Percentiles rank a stretch among this genome's conserved stretches.
These are phyloP conservation scores for Chlamydomonas sp. DNA, from an alignment of 139 green algal species.

Conservation along the genomic window DNA sequence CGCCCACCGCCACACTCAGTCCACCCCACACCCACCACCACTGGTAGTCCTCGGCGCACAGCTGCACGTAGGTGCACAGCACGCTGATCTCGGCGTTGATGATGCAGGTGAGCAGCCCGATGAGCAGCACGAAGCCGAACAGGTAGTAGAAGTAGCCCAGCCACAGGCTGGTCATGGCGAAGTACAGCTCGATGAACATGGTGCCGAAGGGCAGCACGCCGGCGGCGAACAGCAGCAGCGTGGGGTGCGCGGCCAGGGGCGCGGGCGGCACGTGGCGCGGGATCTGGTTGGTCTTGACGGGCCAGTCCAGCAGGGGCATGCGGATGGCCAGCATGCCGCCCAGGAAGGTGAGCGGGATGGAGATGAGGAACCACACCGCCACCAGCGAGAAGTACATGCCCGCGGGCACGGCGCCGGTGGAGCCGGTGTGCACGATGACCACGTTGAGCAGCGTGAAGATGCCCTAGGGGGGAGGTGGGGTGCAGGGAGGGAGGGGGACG, in stretches of 20 bases:
- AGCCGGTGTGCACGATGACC: constrained; percentile 80
- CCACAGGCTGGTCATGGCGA: constrained; percentile 93
- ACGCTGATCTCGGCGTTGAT: constrained; percentile 89
- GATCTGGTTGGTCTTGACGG: constrained; percentile 96
- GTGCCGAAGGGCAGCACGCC: constrained; percentile 96
- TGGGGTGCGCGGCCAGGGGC: constrained; percentile 80
- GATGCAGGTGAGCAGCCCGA: constrained; percentile 84
- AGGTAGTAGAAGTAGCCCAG: constrained; percentile 97
- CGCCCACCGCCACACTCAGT: no score
- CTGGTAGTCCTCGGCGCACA: constrained; percentile 93
- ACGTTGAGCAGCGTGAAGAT: constrained; percentile 89
- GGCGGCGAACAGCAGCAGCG: constrained; percentile 84
- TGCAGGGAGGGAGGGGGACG: no score
- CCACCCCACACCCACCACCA: constrained; percentile 82
- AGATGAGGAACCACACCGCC: constrained; percentile 90
- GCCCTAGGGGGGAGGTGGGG: neutral
- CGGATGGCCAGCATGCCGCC: constrained; percentile 66
- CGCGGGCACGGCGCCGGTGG: constrained; percentile 85
- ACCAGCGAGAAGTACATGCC: constrained; percentile 91
- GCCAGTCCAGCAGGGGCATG: constrained; percentile 73
- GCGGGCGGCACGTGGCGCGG: constrained; percentile 91
- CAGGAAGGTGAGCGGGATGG: constrained; percentile 82
- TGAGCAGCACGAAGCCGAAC: constrained; percentile 92
- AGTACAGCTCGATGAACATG: constrained; percentile 98
- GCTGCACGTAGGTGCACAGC: constrained; percentile 90